These are phyloP conservation scores for Zygosaccharomyces rouxii DNA, from an alignment of 805 yeast species.

Conservation along the genomic window DNA sequence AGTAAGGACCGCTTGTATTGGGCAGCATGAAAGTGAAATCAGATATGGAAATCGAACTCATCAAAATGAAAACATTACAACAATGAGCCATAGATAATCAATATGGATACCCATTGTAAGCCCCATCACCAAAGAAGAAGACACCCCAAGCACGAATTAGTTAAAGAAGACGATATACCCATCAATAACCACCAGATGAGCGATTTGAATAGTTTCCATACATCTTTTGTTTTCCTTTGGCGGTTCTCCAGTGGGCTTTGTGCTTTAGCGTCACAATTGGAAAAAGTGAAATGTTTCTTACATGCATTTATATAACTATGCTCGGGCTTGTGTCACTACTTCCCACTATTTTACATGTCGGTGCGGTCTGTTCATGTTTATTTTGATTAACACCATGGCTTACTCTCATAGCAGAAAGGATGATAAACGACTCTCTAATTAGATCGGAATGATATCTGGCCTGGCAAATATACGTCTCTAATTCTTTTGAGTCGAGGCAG, in stretches of 20 bases:
- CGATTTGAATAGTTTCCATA: conserved; percentile 19
- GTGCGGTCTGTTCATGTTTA: background rate
- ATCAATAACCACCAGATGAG: conserved; percentile 46
- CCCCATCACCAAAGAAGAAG: conserved; percentile 52
- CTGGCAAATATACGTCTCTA: too few relatives aligned
- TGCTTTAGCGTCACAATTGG: background rate
- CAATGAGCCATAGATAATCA: conserved; percentile 54
- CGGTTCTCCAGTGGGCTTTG: background rate
- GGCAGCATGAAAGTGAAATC: conserved; percentile 53
- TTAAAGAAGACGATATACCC: conserved; percentile 57
- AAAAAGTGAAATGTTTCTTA: too few relatives aligned
- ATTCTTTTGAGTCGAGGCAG: background rate
- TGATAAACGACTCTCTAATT: background rate
- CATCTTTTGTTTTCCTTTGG: conserved; percentile 2
- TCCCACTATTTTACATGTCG: too few relatives aligned
- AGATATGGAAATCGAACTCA: conserved; percentile 49
- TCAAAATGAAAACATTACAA: conserved; percentile 45
- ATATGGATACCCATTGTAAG: conserved; percentile 57
- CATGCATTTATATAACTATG: too few relatives aligned
- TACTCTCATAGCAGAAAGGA: background rate
- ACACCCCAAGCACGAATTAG: conserved; percentile 59
- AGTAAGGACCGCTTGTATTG: conserved; percentile 56
- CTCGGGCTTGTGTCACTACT: too few relatives aligned
- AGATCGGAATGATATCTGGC: background rate
- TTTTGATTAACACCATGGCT: background rate